Evolutionary conservation across 257 asterid genomes (phyloP).

Genomic region (Petrea volubilis): DNA sequence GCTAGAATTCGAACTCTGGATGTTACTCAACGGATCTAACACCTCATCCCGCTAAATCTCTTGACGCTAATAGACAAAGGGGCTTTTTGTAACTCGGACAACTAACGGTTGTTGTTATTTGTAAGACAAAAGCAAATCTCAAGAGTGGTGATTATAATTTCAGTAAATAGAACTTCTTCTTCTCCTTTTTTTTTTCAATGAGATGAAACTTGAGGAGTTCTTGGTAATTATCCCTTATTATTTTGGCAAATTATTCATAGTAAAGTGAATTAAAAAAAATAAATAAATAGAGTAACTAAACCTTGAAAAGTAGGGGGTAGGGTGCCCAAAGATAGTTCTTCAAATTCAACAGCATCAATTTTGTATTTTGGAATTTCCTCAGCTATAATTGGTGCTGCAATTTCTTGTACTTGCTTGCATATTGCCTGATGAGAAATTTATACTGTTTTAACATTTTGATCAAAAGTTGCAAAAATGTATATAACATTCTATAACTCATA

Average conservation of each 20-base stretch:
- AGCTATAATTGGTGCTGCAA: conserved; percentile 76
- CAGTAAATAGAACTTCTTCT: no score
- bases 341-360: conserved; percentile 71
- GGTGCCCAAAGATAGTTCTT: conserved; percentile 65
- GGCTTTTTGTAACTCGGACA: no score
- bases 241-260: neutral
- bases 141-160: no score
- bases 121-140: no score
- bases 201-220: no score
- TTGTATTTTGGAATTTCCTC: conserved; percentile 84
- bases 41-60: no score
- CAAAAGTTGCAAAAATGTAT: neutral
- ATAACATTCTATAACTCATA: neutral
- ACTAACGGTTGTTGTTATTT: no score
- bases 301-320: conserved; percentile 94
- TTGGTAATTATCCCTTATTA: no score
- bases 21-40: no score
- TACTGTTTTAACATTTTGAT: conserved; percentile 28
- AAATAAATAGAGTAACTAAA: conserved; percentile 12
- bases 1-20: no score
- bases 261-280: neutral
- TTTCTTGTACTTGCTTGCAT: conserved; percentile 67
- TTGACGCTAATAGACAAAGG: no score
- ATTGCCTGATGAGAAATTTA: conserved; percentile 56
- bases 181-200: no score